A percentile compares a stretch with the other conserved stretches of the same genome.
Conservation (phyloP, 208 protist genomes). For the Strigomonas culicis region DNA sequence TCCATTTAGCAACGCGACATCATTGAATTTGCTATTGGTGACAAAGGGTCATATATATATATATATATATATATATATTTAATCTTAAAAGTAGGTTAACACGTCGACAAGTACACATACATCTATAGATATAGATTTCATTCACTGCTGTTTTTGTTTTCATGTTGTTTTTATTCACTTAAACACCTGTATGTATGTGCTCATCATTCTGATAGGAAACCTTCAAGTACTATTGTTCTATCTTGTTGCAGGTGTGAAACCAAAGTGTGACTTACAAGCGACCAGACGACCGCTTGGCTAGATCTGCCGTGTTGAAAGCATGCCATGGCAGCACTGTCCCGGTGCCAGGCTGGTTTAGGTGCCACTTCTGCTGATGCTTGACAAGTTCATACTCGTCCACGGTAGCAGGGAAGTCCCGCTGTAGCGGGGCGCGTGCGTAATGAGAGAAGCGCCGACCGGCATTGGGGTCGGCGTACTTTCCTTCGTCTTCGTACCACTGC, state of each 20-base stretch:
- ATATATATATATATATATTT: no score
- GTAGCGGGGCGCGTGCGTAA: constrained; percentile 71
- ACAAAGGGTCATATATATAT: no score
- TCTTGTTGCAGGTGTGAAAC: background rate
- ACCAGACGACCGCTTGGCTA: constrained; percentile 39
- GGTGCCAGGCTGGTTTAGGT: constrained; percentile 85
- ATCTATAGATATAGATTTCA: no score
- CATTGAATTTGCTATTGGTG: no score
- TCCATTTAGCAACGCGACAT: no score
- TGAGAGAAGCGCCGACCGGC: constrained; percentile 74
- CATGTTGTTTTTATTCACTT: no score
- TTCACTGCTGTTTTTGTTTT: no score
- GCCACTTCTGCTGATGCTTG: constrained; percentile 93
- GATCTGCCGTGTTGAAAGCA: constrained; percentile 68
- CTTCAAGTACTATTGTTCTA: background rate
- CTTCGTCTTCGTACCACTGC: constrained; percentile 88
- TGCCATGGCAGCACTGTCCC: constrained; percentile 88
- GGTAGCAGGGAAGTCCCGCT: constrained; percentile 84
- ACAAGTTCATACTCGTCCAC: constrained; percentile 86
- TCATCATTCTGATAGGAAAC: no score
- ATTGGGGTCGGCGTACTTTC: constrained; percentile 82
- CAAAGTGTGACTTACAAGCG: constrained; percentile 19
- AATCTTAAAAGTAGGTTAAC: no score
- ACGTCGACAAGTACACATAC: no score
- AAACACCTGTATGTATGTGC: no score